A percentile compares a stretch with the other conserved stretches of the same genome.
Evolutionary conservation across 164 flowering plant genomes (phyloP).

Genomic region (Akebia trifoliata): DNA sequence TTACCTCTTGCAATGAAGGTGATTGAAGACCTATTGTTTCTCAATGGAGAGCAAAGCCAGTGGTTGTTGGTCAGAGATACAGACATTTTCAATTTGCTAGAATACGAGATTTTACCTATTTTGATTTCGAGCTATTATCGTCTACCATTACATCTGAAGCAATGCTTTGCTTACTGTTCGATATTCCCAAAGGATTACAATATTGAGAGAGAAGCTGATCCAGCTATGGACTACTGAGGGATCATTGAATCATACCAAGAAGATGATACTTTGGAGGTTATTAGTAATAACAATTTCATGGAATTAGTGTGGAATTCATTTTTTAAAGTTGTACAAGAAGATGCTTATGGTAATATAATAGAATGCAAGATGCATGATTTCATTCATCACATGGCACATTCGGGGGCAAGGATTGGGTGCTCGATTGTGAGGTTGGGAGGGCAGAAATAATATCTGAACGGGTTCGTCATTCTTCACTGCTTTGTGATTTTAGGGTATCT

Average conservation of each 20-base stretch:
- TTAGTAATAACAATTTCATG: not conserved
- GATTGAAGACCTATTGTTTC: constrained; percentile 10
- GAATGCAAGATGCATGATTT: constrained; percentile 6
- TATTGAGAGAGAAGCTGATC: constrained; percentile 6
- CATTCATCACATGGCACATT: constrained; percentile 4
- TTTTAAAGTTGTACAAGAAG: constrained; percentile 2
- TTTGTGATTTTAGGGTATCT: too few relatives aligned
- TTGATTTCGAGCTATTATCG: constrained; percentile 16
- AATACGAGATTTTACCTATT: constrained; percentile 12
- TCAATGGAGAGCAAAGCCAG: constrained; percentile 1
- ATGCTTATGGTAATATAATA: constrained; percentile 2
- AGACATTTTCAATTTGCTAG: constrained; percentile 13
- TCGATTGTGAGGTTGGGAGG: not conserved
- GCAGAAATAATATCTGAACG: too few relatives aligned
- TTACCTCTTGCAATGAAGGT: constrained; percentile 16
- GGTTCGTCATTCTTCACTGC: too few relatives aligned
- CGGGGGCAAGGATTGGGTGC: not conserved
- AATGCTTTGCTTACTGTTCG: constrained; percentile 20
- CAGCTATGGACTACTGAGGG: constrained; percentile 19
- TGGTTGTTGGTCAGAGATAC: constrained; percentile 13
- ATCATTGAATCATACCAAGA: not conserved
- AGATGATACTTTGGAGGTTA: not conserved
- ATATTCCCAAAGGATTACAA: constrained; percentile 17
- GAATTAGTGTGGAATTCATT: constrained; percentile 5
- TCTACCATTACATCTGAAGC: constrained; percentile 14